phyloP scores from a whole-genome alignment of 192 early-diverging fungal species.

The Coemansia pectinata region DNA sequence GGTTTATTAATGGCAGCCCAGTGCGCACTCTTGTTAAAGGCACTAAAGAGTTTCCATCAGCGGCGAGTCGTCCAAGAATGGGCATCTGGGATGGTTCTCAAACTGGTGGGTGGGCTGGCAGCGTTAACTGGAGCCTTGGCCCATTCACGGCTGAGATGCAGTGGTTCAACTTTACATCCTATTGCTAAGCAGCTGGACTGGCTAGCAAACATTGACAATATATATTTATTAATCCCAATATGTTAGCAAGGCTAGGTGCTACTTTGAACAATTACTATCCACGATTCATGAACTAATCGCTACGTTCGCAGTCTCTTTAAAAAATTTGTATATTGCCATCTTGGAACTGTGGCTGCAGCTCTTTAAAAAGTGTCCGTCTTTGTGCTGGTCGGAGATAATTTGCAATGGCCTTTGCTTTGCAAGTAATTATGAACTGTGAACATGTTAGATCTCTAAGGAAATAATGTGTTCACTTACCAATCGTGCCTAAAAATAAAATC shows the following conservation, averaged over 20 bases:
- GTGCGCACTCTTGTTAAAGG: constrained; percentile 9
- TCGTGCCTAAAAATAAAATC: no score
- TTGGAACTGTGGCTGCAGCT: no score
- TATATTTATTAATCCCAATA: neutral
- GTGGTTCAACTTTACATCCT: constrained; percentile 35
- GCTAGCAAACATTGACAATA: neutral
- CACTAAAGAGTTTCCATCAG: constrained; percentile 27
- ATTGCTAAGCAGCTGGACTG: constrained; percentile 18
- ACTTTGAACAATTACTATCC: neutral
- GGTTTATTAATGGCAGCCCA: constrained; percentile 56
- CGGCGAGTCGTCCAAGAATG: constrained; percentile 34
- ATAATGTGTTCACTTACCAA: no score
- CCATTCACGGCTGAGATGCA: constrained; percentile 43
- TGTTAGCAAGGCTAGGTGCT: neutral
- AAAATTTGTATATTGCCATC: no score
- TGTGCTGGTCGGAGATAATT: no score
- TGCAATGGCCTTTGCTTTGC: no score
- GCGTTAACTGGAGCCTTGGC: constrained; percentile 38
- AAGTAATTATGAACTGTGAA: no score
- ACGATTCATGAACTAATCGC: neutral
- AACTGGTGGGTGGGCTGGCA: constrained; percentile 51
- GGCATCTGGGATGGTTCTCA: constrained; percentile 55
- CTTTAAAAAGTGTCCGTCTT: no score
- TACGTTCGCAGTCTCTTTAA: no score
- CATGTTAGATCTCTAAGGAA: no score